phyloP scores from a whole-genome alignment of 768 basidiomycete species.

The Tricholomella constricta region DNA sequence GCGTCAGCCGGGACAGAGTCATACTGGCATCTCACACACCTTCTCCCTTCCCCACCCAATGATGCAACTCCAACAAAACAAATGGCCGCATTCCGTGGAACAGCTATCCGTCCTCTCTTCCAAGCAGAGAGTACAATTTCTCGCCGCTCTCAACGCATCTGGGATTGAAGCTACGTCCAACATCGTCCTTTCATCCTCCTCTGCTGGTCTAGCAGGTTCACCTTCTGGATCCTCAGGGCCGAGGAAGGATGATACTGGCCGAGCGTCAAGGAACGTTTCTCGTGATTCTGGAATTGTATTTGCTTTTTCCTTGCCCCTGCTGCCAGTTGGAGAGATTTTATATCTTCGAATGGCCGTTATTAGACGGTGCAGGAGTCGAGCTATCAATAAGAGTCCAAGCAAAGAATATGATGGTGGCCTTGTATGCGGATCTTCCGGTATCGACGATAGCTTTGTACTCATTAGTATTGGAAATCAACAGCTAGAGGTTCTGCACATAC shows the following conservation, averaged over 20 bases:
- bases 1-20: constrained; percentile 3
- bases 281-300: constrained; percentile 22
- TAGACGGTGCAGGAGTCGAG: constrained; percentile 67
- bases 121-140: constrained; percentile 82
- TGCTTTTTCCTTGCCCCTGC: constrained; percentile 37
- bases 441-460: constrained; percentile 63
- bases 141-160: constrained; percentile 48
- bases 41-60: constrained; percentile 89
- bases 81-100: constrained; percentile 85
- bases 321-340: constrained; percentile 15
- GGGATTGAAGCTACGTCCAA: constrained; percentile 63
- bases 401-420: constrained; percentile 87
- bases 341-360: constrained; percentile 42
- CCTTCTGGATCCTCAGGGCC: constrained; percentile 52
- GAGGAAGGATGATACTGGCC: constrained; percentile 59
- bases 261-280: constrained; percentile 58
- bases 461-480: neutral
- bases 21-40: constrained; percentile 37
- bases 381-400: constrained; percentile 69
- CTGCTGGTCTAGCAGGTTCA: constrained; percentile 56
- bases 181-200: constrained; percentile 70
- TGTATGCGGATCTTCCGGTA: constrained; percentile 67
- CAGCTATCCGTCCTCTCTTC: constrained; percentile 83
- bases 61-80: constrained; percentile 91
- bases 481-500: constrained; percentile 36